Evolutionary conservation across 352 stramenopile species (phyloP).

Genomic region (Globisporangium acanthophoron): DNA sequence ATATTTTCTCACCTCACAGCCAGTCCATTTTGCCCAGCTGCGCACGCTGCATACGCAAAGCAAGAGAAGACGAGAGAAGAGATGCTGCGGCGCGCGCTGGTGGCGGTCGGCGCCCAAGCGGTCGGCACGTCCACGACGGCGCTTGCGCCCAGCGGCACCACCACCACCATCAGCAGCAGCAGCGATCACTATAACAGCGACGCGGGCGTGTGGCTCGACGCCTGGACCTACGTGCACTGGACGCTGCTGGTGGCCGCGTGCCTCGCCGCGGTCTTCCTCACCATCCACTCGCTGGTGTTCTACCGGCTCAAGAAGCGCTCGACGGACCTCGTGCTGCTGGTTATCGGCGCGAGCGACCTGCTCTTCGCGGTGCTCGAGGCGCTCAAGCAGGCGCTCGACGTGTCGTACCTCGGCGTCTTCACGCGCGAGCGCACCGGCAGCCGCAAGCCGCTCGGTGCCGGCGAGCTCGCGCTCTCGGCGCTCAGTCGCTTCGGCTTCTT

Average conservation of each 20-base stretch:
- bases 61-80: background rate
- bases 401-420: slow-evolving; percentile 46
- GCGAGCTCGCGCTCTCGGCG: slow-evolving; percentile 27
- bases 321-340: slow-evolving; percentile 59
- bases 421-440: slow-evolving; percentile 4
- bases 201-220: slow-evolving; percentile 24
- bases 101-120: background rate
- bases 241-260: slow-evolving; percentile 28
- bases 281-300: slow-evolving; percentile 53
- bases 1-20: too few relatives aligned
- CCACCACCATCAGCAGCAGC: background rate
- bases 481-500: slow-evolving; percentile 62
- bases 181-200: background rate
- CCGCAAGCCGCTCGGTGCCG: slow-evolving; percentile 10
- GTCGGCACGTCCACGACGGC: background rate
- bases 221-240: slow-evolving; percentile 52
- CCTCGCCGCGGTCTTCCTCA: slow-evolving; percentile 40
- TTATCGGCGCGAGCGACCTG: slow-evolving; percentile 59
- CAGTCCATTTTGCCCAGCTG: background rate
- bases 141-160: background rate
- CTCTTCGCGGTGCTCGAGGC: slow-evolving; percentile 42
- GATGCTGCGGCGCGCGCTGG: slow-evolving; percentile 12
- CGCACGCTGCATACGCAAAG: background rate
- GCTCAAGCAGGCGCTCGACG: slow-evolving; percentile 33
- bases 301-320: slow-evolving; percentile 61